Base-by-base conservation (phyloP, 352 stramenopile genomes). In the Globisporangium nodosum region DNA sequence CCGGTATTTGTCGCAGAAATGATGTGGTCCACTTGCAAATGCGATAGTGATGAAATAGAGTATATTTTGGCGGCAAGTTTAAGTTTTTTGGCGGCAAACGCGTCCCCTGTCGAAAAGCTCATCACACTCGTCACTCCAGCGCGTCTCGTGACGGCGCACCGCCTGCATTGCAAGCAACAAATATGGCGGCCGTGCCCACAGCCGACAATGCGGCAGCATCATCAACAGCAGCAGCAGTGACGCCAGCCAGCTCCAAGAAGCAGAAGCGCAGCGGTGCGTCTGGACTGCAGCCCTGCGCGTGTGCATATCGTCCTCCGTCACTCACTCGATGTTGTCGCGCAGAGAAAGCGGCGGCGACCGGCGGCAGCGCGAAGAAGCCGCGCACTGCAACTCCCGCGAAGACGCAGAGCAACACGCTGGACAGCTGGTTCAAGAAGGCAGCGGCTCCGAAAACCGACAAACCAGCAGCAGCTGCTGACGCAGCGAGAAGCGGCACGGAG, bases 391-490 rank as follows among this genome's bases (percentile, higher is more conserved):
- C 46, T 21, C 45, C 49, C 20, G 43, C 24, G 20, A 81, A 76
- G 2, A 61, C 66, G 58, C 66, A 82, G 5, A 63, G 65, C 45
- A 86, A 72, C 39, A 89, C 76, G 27, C 59, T 89, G 33, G 74
- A 89, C 50, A 65, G 58, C 40, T 89, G 79, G 79, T 86, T 89
- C 48, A 81, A 64, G 16, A 54, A 76, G 53, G 61, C 69, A 52
- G 61, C 57, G 0, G 20, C 45, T 24, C 63, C 53, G 24, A 71
- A 57, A 46, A 7, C 21, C 2, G 20, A 47, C 69, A 63, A 54
- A 63, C 67, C 56, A 30, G 13, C 47, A 12, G 31, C 40, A 2
- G 45, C 18, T 20, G 4, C n/a, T 13, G 45, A 49, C 5, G 21
- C 45, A 18, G 8, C n/a, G 45, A 21, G 59, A 66, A 3, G 54